Evolutionary conservation across 116 monocot species (phyloP), one percentile per base, ranked within the genome.

Genomic region (Cymodocea nodosa): DNA sequence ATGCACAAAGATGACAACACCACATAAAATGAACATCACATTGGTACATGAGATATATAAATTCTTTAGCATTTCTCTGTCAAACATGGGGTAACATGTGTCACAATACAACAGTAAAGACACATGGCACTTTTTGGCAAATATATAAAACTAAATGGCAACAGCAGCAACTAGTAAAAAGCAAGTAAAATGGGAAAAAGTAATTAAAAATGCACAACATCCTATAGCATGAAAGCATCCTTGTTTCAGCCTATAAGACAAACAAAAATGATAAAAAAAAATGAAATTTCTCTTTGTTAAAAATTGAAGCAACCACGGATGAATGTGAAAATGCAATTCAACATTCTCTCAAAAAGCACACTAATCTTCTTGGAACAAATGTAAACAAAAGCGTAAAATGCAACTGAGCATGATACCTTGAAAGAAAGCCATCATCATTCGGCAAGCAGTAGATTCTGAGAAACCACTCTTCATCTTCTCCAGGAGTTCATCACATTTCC

Each of bases 391-490:
- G 5, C 11, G 5, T 30, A 56, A 2, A 36, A 36, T 62, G 35
- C n/a, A 35, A 16, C 4, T 36, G 17, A 2, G 5, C 10, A 36
- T 2, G 5, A 17, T 87, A 95, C 95, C 95, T 95, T 95, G 87
- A 60, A 95, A 83, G 70, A 87, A 81, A 23, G 78, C 57, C 48
- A 85, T 23, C 65, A 97, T 76, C 77, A 87, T 80, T 65, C 83
- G 74, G 72, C 81, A 82, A 50, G 79, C 82, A 50, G 73, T 73
- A 18, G 85, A 69, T 40, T 90, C 87, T 2, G 79, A 51, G 25
- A 72, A 69, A 23, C 87, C 85, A 66, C 17, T 75, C 73, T 78
- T 90, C 70, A 97, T 74, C 83, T 85, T 87, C 30, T 90, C 91
- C 15, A 97, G 58, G 62, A 97, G 76, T 30, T 90, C 85, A 22